A percentile compares a stretch with the other conserved stretches of the same genome.
phyloP scores from a whole-genome alignment of 805 yeast genomes.

The Ogataea henricii region DNA sequence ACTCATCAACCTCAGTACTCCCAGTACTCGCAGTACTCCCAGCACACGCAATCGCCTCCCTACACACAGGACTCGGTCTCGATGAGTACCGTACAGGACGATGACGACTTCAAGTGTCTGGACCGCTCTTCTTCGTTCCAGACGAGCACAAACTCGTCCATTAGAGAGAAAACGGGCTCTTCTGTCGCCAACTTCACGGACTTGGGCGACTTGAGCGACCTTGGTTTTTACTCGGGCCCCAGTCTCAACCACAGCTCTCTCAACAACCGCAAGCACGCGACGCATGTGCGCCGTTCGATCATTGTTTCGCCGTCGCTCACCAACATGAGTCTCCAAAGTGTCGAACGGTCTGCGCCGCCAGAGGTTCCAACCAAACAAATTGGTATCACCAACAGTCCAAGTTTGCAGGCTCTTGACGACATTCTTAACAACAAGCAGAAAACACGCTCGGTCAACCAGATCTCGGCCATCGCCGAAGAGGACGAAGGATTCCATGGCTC shows the following conservation, averaged over 20 bases:
- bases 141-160: slow-evolving; percentile 37
- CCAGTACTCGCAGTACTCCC: slow-evolving; percentile 6
- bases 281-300: slow-evolving; percentile 34
- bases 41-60: slow-evolving; percentile 22
- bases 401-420: slow-evolving; percentile 37
- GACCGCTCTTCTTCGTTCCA: slow-evolving; percentile 41
- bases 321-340: slow-evolving; percentile 19
- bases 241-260: slow-evolving; percentile 26
- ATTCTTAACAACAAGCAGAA: slow-evolving; percentile 33
- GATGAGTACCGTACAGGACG: slow-evolving; percentile 37
- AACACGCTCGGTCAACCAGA: slow-evolving; percentile 2
- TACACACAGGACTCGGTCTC: slow-evolving; percentile 34
- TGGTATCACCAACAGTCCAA: slow-evolving; percentile 39
- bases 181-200: slow-evolving; percentile 21
- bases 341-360: neutral
- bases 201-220: slow-evolving; percentile 17
- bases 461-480: slow-evolving; percentile 22
- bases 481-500: slow-evolving; percentile 17
- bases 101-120: slow-evolving; percentile 34
- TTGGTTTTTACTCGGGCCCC: slow-evolving; percentile 34
- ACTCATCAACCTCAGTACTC: slow-evolving; percentile 1
- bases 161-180: slow-evolving; percentile 9
- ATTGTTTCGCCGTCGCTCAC: slow-evolving; percentile 36
- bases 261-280: slow-evolving; percentile 30
- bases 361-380: slow-evolving; percentile 35